Base-by-base conservation (phyloP, 2,329 filamentous ascomycete genomes). In the Uncinocarpus reesii region DNA sequence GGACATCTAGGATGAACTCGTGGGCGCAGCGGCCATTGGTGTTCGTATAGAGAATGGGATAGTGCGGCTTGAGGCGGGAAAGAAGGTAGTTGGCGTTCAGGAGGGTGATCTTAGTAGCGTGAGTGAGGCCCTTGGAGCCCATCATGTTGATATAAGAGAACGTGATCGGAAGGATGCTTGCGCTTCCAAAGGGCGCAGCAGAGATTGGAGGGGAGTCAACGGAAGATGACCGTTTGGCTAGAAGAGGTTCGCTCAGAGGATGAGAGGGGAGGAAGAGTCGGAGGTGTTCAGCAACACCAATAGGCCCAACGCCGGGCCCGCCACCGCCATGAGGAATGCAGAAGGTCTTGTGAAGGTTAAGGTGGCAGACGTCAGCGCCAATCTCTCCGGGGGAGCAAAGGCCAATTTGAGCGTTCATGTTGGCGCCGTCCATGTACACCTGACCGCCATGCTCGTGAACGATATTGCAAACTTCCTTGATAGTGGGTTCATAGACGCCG, bases 301-400 rank as follows among this genome's bases (percentile, higher is more conserved):
- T 94, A 46, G 90, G 90, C 1, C 90, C 90, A 31, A 95, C 86
- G 59, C 90, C 90, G 7, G 90, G 90, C 13, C 90, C 90, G 55
- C 90, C 90, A 54, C 90, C 90, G 48, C 90, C 90, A 67, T 96
- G 90, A 40, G 90, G 90, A 60, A 96, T 96, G 65, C 90, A 96
- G 75, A 96, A 96, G 2, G 90, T 96, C 78, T 96, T 96, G 79
- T 96, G 90, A 35, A 96, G 77, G 69, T 96, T 96, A 52, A 96
- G 75, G 71, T 95, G 90, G 76, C 90, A 96, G 32, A 95, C 89
- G 64, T 96, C 90, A 24, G 90, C 90, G 16, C 90, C 90, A 56
- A 96, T 94, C 65, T 93, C 88, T 32, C 90, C 90, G 1, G 90
- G 90, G 0, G 87, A 94, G 72, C 87, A 95, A 8, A 96, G 77